Evolutionary conservation across 2,329 filamentous ascomycete genomes (phyloP).

Genomic region (Phialemonium atrogriseum): DNA sequence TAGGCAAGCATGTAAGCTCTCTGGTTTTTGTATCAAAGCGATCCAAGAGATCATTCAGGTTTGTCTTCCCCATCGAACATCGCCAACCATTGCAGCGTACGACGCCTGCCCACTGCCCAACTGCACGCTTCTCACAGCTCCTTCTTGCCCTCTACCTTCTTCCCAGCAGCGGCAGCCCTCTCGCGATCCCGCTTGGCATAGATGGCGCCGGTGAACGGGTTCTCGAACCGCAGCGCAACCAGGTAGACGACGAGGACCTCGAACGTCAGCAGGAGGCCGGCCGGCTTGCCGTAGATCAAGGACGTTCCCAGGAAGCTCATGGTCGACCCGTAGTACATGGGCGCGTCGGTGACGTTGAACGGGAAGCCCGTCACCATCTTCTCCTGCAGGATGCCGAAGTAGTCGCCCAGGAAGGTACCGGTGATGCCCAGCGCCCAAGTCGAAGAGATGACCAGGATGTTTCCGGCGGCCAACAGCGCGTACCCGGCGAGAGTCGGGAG

Average conservation of each 20-base stretch:
- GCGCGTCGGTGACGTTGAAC: conserved; percentile 82
- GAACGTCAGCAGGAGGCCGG: conserved; percentile 67
- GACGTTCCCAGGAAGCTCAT: conserved; percentile 87
- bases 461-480: conserved; percentile 65
- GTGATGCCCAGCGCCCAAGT: conserved; percentile 92
- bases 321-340: conserved; percentile 95
- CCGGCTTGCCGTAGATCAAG: conserved; percentile 77
- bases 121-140: conserved; percentile 28
- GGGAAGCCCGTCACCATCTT: conserved; percentile 89
- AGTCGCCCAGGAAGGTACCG: conserved; percentile 94
- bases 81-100: too few species aligned
- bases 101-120: not conserved
- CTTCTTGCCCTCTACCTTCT: conserved; percentile 40
- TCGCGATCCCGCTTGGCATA: conserved; percentile 75
- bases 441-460: conserved; percentile 76
- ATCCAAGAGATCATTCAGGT: too few species aligned
- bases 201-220: conserved; percentile 89
- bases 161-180: conserved; percentile 26
- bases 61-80: too few species aligned
- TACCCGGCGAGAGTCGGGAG: conserved; percentile 56
- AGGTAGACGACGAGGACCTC: conserved; percentile 73
- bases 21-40: too few species aligned
- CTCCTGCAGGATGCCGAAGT: conserved; percentile 98
- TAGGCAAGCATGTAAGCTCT: too few species aligned
- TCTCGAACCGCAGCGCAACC: conserved; percentile 77